These are phyloP conservation scores for Candida xyloterini DNA, from an alignment of 805 yeast genomes.

Conservation along the genomic window DNA sequence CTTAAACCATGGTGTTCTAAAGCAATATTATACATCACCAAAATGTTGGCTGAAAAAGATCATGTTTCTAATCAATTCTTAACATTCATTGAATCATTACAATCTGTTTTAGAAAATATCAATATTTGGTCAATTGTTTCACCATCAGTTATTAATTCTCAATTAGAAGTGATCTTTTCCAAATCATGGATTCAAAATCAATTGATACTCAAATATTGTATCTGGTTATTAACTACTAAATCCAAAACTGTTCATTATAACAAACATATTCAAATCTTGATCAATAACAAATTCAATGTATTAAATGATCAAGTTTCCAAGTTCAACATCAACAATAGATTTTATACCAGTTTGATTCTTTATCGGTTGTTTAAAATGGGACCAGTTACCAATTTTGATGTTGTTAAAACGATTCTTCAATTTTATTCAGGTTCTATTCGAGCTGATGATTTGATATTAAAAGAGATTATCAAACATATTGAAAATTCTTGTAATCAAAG, in stretches of 20 bases:
- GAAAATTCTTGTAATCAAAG: constrained; percentile 51
- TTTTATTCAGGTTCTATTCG: constrained; percentile 63
- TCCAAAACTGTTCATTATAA: constrained; percentile 39
- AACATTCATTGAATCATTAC: constrained; percentile 32
- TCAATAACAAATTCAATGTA: constrained; percentile 47
- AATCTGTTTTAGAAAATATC: constrained; percentile 28
- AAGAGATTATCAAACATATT: constrained; percentile 50
- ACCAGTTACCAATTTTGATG: constrained; percentile 38
- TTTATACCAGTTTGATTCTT: constrained; percentile 45
- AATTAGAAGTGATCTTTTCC: constrained; percentile 58
- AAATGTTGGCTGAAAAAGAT: constrained; percentile 51
- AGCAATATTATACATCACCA: constrained; percentile 58
- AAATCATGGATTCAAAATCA: constrained; percentile 44
- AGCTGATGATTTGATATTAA: constrained; percentile 60
- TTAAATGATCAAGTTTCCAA: constrained; percentile 31
- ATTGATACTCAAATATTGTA: constrained; percentile 45
- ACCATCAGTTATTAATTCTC: constrained; percentile 51
- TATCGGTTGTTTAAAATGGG: constrained; percentile 48
- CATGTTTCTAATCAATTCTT: constrained; percentile 30
- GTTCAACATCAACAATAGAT: constrained; percentile 31
- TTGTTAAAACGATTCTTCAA: constrained; percentile 49
- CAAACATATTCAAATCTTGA: constrained; percentile 59
- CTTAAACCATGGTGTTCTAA: constrained; percentile 53
- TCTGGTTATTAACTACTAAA: constrained; percentile 37
- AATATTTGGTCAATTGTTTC: constrained; percentile 44